These are phyloP conservation scores for Phellinidium pouzarii DNA, from an alignment of 1,284 basidiomycete genomes.

Conservation along the genomic window DNA sequence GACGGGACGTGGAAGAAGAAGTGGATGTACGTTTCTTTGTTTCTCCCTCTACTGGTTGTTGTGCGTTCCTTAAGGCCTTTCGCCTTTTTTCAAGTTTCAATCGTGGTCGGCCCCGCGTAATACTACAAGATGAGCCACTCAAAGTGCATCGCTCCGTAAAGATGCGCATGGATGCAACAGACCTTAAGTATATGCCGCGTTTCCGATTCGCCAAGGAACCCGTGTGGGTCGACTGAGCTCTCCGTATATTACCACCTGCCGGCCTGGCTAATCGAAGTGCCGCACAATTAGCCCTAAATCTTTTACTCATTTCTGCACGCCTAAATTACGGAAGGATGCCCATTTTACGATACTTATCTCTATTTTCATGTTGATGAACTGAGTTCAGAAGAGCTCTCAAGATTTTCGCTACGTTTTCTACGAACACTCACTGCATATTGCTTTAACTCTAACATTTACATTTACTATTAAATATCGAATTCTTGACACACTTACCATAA, in stretches of 20 bases:
- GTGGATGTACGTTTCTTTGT: conserved; percentile 11
- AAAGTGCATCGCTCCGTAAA: conserved; percentile 17
- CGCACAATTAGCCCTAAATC: background rate
- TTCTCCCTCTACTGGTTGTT: background rate
- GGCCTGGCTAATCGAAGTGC: no score
- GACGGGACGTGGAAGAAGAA: conserved; percentile 18
- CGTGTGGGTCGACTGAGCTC: conserved; percentile 8
- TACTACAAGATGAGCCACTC: conserved; percentile 11
- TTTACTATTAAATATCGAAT: background rate
- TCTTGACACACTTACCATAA: background rate
- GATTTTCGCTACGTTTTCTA: background rate
- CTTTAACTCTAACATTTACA: background rate
- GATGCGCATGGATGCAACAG: conserved; percentile 17
- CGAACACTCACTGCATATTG: no score
- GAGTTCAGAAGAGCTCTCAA: background rate
- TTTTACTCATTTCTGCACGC: background rate
- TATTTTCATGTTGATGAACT: background rate
- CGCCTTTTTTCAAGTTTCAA: conserved; percentile 8
- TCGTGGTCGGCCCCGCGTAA: conserved; percentile 1
- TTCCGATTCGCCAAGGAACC: conserved; percentile 9
- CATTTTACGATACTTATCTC: background rate
- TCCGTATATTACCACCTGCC: background rate
- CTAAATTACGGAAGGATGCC: background rate
- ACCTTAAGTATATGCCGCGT: conserved; percentile 15
- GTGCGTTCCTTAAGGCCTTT: background rate